A percentile compares a stretch with the other conserved stretches of the same genome.
These are phyloP conservation scores for Ricinus communis DNA, from an alignment of 345 rosid species.

Conservation along the genomic window DNA sequence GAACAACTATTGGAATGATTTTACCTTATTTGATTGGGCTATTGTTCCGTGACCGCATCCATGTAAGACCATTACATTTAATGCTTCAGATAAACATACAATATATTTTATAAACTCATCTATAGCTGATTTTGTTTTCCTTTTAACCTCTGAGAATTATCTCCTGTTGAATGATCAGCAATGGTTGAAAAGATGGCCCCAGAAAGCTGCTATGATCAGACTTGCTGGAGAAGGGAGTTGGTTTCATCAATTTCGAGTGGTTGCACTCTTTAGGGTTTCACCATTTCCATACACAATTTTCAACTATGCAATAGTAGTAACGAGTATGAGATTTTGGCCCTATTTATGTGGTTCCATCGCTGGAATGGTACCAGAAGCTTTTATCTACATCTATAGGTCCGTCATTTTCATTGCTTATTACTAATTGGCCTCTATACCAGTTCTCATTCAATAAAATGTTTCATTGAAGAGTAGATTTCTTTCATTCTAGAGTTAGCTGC, in stretches of 20 bases:
- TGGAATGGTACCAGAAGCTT: conserved; percentile 98
- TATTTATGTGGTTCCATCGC: conserved; percentile 81
- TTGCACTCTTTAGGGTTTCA: conserved; percentile 85
- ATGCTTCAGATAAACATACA: background rate
- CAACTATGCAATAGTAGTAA: conserved; percentile 86
- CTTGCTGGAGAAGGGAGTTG: conserved; percentile 95
- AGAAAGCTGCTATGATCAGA: conserved; percentile 71
- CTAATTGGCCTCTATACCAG: background rate
- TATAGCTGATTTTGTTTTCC: background rate
- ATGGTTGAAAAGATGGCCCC: conserved; percentile 96
- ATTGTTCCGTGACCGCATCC: conserved; percentile 80
- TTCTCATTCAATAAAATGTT: background rate
- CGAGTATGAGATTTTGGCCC: conserved; percentile 91
- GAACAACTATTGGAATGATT: conserved; percentile 92
- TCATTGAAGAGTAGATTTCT: too few species aligned
- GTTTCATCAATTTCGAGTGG: conserved; percentile 91
- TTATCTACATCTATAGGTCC: conserved; percentile 89
- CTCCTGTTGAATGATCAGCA: conserved; percentile 49
- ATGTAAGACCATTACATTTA: conserved; percentile 46
- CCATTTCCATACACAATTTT: conserved; percentile 98
- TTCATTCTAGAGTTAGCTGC: too few species aligned
- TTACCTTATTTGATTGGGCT: conserved; percentile 81
- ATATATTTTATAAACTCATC: background rate
- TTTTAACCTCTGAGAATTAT: background rate
- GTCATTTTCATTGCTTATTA: conserved; percentile 11